A percentile compares a stretch with the other conserved stretches of the same genome.
phyloP scores from a whole-genome alignment of 2,329 filamentous ascomycete species.

The Seiridium unicorne region DNA sequence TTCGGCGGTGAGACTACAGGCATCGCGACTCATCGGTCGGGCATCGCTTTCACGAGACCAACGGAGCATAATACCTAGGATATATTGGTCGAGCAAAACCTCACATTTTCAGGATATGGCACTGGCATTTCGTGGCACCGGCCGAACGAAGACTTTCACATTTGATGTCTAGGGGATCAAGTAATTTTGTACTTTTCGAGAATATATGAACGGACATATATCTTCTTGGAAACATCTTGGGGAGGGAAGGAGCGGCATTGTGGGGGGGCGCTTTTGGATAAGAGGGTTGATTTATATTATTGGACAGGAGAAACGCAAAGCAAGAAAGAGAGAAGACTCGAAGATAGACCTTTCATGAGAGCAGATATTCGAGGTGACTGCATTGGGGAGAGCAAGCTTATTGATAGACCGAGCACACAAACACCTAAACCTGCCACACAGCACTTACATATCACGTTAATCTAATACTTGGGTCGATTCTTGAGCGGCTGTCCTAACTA shows the following conservation, averaged over 20 bases:
- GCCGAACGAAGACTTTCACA: background rate
- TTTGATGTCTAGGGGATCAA: background rate
- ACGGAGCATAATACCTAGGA: background rate
- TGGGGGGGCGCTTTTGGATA: conserved; percentile 1
- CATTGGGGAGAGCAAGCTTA: conserved; percentile 1
- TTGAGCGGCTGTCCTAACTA: background rate
- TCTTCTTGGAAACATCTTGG: background rate
- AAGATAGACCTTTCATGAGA: background rate
- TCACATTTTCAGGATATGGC: background rate
- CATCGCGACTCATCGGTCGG: background rate
- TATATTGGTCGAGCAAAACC: background rate
- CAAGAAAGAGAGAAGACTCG: background rate
- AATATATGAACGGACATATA: background rate
- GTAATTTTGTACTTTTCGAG: background rate
- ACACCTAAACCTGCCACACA: background rate
- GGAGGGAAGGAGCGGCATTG: conserved; percentile 1
- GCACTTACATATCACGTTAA: background rate
- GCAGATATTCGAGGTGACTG: background rate
- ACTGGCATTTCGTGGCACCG: too few species aligned
- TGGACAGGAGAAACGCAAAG: background rate
- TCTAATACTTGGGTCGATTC: conserved; percentile 7
- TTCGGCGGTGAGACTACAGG: background rate
- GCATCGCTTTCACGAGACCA: background rate
- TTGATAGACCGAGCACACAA: conserved; percentile 4
- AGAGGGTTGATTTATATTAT: background rate